Base-by-base conservation (phyloP, 2,329 filamentous ascomycete species). In the Exophiala alcalophila region DNA sequence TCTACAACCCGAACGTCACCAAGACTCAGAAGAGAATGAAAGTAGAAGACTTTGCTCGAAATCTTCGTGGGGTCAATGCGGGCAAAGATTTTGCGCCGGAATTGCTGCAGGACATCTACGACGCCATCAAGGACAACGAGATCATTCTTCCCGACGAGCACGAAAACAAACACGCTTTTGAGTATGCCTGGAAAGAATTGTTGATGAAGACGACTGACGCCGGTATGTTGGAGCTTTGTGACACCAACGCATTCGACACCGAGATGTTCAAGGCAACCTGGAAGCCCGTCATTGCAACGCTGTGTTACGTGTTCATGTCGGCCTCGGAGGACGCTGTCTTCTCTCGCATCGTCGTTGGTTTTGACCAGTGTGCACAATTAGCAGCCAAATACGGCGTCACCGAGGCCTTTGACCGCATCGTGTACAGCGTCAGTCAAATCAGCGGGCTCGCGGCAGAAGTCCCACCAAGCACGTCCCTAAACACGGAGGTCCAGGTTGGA, bases 271-370 rank as follows among this genome's bases (percentile, higher is more conserved):
- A 85, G 44, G 85, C 89, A 15, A 96, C 90, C 0, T 98, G 94
- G 92, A 89, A 81, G 61, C 91, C 94, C 0, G 89, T 98, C 35
- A 77, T 98, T 25, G 90, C 92, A 3, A 97, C 94, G 0, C 71
- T 98, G 40, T 94, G 92, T 9, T 98, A 97, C 61, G 92, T 98
- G 3, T 98, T 98, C 70, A 94, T 97, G 84, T 97, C 91, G 24
- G 94, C 94, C 11, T 94, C 89, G 0, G 94, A 98, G 59, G 92
- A 98, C 62, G 80, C 91, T 0, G 92, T 98, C 3, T 98, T 95
- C 61, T 87, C 87, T 24, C 81, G 92, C 47, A 86, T 98, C 12
- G 88, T 97, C 19, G 86, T 86, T 33, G 92, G 92, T 2, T 98
- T 98, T 59, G 88, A 95, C 57, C 91, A 98, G 64, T 97, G 91